A percentile compares a stretch with the other conserved stretches of the same genome.
Conservation (phyloP, 768 basidiomycete species). For the Rhodotorula kratochvilovae region DNA sequence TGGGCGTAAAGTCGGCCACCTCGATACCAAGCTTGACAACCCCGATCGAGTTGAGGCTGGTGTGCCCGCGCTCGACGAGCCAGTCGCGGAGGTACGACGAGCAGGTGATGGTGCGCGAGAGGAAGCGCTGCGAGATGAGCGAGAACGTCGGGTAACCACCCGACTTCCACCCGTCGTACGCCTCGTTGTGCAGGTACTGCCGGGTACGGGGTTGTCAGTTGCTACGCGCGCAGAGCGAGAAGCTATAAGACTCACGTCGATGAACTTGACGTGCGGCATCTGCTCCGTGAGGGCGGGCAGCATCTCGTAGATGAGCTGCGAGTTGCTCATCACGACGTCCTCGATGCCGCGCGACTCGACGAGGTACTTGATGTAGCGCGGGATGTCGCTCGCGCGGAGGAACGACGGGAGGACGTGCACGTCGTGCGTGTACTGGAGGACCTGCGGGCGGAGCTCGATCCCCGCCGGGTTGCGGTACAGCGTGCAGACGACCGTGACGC, state of each 20-base stretch:
- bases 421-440: conserved; percentile 41
- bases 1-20: background rate
- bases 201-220: fast-evolving
- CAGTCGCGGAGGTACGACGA: conserved; percentile 38
- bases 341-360: conserved; percentile 17
- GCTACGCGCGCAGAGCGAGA: background rate
- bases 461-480: conserved; percentile 35
- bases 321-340: conserved; percentile 32
- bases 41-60: conserved; percentile 28
- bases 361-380: conserved; percentile 38
- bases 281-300: conserved; percentile 36
- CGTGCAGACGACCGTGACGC: conserved; percentile 39
- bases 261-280: conserved; percentile 34
- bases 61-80: conserved; percentile 32
- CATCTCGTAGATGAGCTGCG: conserved; percentile 37
- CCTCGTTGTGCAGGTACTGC: conserved; percentile 41
- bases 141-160: conserved; percentile 41
- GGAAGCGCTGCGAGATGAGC: conserved; percentile 40
- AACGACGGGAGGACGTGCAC: conserved; percentile 36
- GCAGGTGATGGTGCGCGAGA: conserved; percentile 40
- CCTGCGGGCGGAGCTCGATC: conserved; percentile 31
- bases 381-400: conserved; percentile 36
- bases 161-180: conserved; percentile 41
- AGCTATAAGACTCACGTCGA: conserved; percentile 32
- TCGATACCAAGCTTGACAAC: conserved; percentile 43